Base-by-base conservation (phyloP, 441 rosid species). In the Erodium moschatum region DNA sequence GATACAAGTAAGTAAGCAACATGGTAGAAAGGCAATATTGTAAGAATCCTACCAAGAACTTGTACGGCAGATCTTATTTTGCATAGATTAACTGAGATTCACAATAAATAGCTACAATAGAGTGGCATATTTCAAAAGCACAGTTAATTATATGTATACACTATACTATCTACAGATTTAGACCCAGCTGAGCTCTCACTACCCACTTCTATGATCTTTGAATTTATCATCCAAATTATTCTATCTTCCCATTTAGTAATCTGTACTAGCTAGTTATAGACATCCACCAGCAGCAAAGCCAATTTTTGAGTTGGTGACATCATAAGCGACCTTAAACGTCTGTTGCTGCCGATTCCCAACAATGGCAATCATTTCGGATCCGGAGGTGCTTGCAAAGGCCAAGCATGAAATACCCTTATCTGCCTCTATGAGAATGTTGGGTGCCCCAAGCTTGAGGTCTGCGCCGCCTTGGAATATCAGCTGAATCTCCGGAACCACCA, bases 281-380 rank as follows among this genome's bases (percentile, higher is more conserved):
- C 66, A 62, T 15, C 66, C 66, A 62, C 16, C 33, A 29, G 66
- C 66, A 33, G 78, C 79, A 70, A 81, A 83, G 38, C 84, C 89
- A 63, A 83, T 79, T 69, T 78, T 77, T 0, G 83, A 74, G 67
- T 65, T 68, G 3, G 79, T 10, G 56, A 81, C 80, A 58, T 81
- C 85, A 48, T 83, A 83, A 18, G 84, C 76, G 42, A 81, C 72
- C 42, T 50, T 69, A 48, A 72, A 77, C 0, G 81, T 80, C 72
- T 81, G 78, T 13, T 81, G 89, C 38, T 83, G 89, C 69, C 67
- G 70, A 46, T 83, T 85, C 16, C 86, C 85, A 19, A 85, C 80
- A 0, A 85, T 44, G 24, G 83, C 81, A 10, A 79, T 35, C 19
- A 65, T 65, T 11, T 66, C 71, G 62, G 24, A 56, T 19, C 13